Base-by-base conservation (phyloP, 73 alveolate species). In the Paramecium octaurelia region DNA sequence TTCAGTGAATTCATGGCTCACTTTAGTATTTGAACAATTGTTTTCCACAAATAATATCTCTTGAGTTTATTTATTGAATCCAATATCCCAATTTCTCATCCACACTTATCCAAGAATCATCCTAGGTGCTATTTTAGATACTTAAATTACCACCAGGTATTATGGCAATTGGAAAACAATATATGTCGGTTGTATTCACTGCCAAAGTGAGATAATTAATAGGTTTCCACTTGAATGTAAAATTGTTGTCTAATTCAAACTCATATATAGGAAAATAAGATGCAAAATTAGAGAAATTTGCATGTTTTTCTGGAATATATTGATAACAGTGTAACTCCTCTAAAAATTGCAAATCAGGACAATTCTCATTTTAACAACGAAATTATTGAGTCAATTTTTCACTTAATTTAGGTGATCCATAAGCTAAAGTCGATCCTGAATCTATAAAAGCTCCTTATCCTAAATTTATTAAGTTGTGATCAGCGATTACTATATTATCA, bases 41-140 rank as follows among this genome's bases (percentile, higher is more conserved):
- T 23, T 46, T 9, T 46, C 57, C 5, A 80, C 91, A 80, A 80
- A 80, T 18, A 35, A 3, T 2, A 80, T 8, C 24, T 42, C 75
- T 46, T 42, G 4, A 9, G 46, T 35, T 23, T 27, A 21, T 46
- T 46, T 80, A 24, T 80, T 35, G 29, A 80, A 80, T 8, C 75
- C 91, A 46, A 80, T 80, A 44, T 80, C 91, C 91, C 91, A 80
- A 48, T 80, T 80, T 35, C 91, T 80, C 91, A 80, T 80, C 91
- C 91, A 80, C 8, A 48, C 91, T 80, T 80, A 48, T 44, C 91
- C 91, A n/a, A 80, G 38, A 43, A 80, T 80, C 34, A 80, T 23
- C 34, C 76, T 44, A 75, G 38, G 20, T 75, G 20, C 88, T 75
- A 18, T 21, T 35, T 20, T 35, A n/a, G 18, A 38, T 29, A 38